phyloP scores from a whole-genome alignment of 179 eudicot species.

The Beta macrorhiza region DNA sequence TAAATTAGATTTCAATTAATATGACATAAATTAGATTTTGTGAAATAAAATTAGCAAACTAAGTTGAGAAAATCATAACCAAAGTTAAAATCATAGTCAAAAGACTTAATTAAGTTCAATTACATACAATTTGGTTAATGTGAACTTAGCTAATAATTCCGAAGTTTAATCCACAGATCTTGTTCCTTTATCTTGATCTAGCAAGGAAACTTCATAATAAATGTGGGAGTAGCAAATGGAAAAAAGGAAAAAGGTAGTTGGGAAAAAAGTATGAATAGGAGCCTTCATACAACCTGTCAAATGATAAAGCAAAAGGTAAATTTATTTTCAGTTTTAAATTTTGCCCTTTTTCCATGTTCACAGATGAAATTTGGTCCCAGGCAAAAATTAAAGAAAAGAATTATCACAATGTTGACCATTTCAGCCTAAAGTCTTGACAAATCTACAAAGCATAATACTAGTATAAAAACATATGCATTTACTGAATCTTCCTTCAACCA shows the following conservation, averaged over 20 bases:
- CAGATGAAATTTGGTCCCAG: slow-evolving; percentile 1
- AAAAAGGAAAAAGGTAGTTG: neutral
- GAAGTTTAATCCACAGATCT: no score
- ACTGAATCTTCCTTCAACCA: slow-evolving; percentile 10
- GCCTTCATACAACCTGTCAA: slow-evolving; percentile 29
- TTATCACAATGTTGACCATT: slow-evolving; percentile 15
- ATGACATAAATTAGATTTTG: no score
- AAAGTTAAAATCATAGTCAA: no score
- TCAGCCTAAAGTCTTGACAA: slow-evolving; percentile 4
- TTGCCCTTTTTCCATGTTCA: neutral
- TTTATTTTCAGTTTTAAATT: neutral
- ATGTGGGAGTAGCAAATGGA: neutral
- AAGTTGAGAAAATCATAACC: no score
- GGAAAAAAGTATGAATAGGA: slow-evolving; percentile 23
- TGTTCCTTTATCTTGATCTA: no score
- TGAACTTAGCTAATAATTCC: no score
- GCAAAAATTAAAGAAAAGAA: neutral
- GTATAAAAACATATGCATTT: neutral
- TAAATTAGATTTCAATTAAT: no score
- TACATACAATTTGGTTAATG: no score
- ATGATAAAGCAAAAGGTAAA: slow-evolving; percentile 15
- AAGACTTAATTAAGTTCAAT: no score
- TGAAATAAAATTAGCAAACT: no score
- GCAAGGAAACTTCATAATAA: neutral
- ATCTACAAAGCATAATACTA: neutral